Evolutionary conservation across 2,329 filamentous ascomycete species (phyloP), one percentile per base, ranked within the genome.

Genomic region (Aureobasidium pullulans): DNA sequence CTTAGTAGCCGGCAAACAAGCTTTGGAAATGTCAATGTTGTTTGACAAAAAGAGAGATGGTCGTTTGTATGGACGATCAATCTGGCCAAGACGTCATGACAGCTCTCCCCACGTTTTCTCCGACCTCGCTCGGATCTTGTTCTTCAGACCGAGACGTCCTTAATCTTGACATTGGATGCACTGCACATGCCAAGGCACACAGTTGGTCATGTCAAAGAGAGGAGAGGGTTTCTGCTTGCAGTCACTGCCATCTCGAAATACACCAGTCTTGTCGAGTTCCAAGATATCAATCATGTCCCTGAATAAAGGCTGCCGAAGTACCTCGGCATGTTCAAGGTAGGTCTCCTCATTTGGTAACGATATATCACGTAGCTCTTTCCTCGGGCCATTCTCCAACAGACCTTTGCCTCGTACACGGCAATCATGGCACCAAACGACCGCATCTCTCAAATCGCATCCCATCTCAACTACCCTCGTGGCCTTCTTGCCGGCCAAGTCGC

Each of bases 391-490:
- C 42, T 34, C 6, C 32, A 6, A 42, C 36, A 9, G 34, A 4
- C 32, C 9, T 6, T 4, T 19, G 23, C 9, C 32, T 13, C 10
- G 11, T 4, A 9, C 37, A n/a, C 36, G 32, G 37, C 29, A 48
- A 57, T 16, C 31, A 57, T 57, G 54, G 31, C 54, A 31, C 54
- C 54, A 4, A 47, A 44, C 65, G 65, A 61, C 53, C 68, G 69
- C 47, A 77, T 88, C 52, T 77, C 81, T 42, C 89, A 94, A 74
- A 84, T 95, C 66, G 83, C 86, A 39, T 81, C 81, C 62, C 90
- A 95, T 73, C 83, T 96, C 67, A 52, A 92, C 90, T 93, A 86
- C 76, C 89, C 90, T 39, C 81, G 83, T 69, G 90, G 90, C 61
- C 79, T 96, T 72, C 83, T 96, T 58, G 82, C 82, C 32, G 88